phyloP scores from a whole-genome alignment of 495 filamentous ascomycete species.

The Aspergillus ellipticus region DNA sequence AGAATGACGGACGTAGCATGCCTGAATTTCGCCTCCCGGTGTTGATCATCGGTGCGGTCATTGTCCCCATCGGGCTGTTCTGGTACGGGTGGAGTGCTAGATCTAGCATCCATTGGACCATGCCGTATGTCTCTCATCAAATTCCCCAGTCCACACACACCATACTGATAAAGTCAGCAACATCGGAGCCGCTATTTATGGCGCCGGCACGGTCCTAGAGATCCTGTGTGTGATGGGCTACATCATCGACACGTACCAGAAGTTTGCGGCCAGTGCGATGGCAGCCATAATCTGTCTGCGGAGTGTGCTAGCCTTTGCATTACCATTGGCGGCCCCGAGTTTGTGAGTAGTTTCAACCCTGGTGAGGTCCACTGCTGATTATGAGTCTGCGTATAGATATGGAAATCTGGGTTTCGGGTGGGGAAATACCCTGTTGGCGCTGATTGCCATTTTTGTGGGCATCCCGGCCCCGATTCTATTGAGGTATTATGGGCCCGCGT shows the following conservation, averaged over 20 bases:
- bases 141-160: not conserved
- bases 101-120: conserved; percentile 46
- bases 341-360: conserved; percentile 1
- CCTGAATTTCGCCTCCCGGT: conserved; percentile 53
- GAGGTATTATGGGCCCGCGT: not conserved
- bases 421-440: not conserved
- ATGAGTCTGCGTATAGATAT: not conserved
- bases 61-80: conserved; percentile 57
- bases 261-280: conserved; percentile 1
- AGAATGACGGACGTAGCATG: conserved; percentile 38
- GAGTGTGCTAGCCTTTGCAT: not conserved
- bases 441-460: not conserved
- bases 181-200: conserved; percentile 5
- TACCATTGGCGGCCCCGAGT: conserved; percentile 1
- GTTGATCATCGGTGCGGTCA: conserved; percentile 49
- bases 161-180: not conserved
- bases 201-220: not conserved
- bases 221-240: conserved; percentile 1
- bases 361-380: too few species aligned
- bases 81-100: conserved; percentile 62
- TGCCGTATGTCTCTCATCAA: conserved; percentile 46
- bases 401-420: not conserved
- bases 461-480: not conserved
- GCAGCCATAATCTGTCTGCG: not conserved
- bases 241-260: conserved; percentile 4